Percentiles rank a stretch among this genome's conserved stretches.
Conservation (phyloP, 148 eudicot species). For the Amaranthus cruentus region DNA sequence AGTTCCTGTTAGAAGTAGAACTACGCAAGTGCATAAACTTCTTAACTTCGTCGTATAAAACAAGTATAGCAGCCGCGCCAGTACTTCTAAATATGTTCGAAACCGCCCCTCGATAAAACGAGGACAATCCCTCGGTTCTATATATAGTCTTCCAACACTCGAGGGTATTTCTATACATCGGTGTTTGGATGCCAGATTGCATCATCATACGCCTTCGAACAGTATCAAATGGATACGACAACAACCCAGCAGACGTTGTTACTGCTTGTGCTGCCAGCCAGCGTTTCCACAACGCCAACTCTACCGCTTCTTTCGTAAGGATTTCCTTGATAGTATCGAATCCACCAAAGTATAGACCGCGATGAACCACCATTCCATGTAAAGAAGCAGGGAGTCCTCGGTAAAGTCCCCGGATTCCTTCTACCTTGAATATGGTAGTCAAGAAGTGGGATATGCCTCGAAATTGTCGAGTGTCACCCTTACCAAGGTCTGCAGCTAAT, state of each 20-base stretch:
- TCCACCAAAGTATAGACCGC: slow-evolving; percentile 91
- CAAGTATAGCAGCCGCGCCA: slow-evolving; percentile 94
- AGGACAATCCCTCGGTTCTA: slow-evolving; percentile 52
- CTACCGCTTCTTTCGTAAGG: slow-evolving; percentile 51
- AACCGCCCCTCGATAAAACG: slow-evolving; percentile 87
- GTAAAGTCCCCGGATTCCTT: slow-evolving; percentile 77
- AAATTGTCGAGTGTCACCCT: slow-evolving; percentile 63
- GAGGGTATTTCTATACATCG: slow-evolving; percentile 63
- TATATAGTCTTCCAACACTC: slow-evolving; percentile 94
- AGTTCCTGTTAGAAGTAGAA: slow-evolving; percentile 17
- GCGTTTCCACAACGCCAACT: slow-evolving; percentile 77
- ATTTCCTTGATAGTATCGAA: slow-evolving; percentile 85
- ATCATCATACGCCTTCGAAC: slow-evolving; percentile 98
- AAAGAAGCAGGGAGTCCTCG: slow-evolving; percentile 91
- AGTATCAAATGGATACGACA: slow-evolving; percentile 89
- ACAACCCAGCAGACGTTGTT: slow-evolving; percentile 83
- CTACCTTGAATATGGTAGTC: slow-evolving; percentile 40
- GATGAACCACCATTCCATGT: slow-evolving; percentile 89
- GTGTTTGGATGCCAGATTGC: slow-evolving; percentile 76
- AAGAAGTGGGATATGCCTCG: slow-evolving; percentile 75
- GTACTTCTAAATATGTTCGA: slow-evolving; percentile 90
- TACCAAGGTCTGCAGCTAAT: slow-evolving; percentile 82
- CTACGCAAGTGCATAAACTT: slow-evolving; percentile 60
- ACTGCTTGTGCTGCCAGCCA: slow-evolving; percentile 87
- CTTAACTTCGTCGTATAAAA: slow-evolving; percentile 84